Conservation (phyloP, 208 protist species). For the Strigomonas galati region DNA sequence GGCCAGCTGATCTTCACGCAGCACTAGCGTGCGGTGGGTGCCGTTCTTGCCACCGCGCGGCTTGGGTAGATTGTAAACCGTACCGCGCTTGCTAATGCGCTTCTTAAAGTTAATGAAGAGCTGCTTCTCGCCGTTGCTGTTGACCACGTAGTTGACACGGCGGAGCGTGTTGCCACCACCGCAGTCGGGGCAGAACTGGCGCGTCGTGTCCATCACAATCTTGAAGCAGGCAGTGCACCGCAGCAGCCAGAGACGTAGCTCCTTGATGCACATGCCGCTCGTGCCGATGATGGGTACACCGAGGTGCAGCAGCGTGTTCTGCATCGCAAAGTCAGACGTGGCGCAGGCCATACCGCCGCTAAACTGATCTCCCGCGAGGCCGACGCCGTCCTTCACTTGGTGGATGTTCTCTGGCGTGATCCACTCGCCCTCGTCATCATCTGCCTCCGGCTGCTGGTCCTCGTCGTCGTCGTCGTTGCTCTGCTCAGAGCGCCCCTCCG, state of each 20-base stretch:
- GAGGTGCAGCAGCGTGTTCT: slow-evolving; percentile 92
- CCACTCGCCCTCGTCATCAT: slow-evolving; percentile 83
- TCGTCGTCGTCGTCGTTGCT: slow-evolving; percentile 44
- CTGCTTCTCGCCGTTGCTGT: slow-evolving; percentile 73
- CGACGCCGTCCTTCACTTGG: slow-evolving; percentile 3
- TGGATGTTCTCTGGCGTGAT: slow-evolving; percentile 92
- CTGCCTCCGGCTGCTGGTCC: slow-evolving; percentile 7
- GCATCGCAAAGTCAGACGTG: slow-evolving; percentile 95
- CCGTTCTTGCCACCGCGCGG: slow-evolving; percentile 81
- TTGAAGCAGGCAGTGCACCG: slow-evolving; percentile 88
- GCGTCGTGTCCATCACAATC: slow-evolving; percentile 86
- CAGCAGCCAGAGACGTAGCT: slow-evolving; percentile 90
- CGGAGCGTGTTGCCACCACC: slow-evolving; percentile 89
- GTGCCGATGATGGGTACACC: slow-evolving; percentile 85
- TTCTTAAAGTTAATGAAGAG: slow-evolving; percentile 90
- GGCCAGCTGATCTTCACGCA: slow-evolving; percentile 89
- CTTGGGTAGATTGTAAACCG: slow-evolving; percentile 84
- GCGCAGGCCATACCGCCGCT: slow-evolving; percentile 84
- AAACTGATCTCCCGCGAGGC: slow-evolving; percentile 34
- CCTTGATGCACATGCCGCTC: slow-evolving; percentile 82
- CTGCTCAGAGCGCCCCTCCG: slow-evolving; percentile 40
- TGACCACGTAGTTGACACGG: slow-evolving; percentile 89
- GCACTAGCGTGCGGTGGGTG: slow-evolving; percentile 83
- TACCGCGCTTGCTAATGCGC: slow-evolving; percentile 79
- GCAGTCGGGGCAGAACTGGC: slow-evolving; percentile 88